phyloP scores from a whole-genome alignment of 441 rosid genomes.

The Lepidium campestre region DNA sequence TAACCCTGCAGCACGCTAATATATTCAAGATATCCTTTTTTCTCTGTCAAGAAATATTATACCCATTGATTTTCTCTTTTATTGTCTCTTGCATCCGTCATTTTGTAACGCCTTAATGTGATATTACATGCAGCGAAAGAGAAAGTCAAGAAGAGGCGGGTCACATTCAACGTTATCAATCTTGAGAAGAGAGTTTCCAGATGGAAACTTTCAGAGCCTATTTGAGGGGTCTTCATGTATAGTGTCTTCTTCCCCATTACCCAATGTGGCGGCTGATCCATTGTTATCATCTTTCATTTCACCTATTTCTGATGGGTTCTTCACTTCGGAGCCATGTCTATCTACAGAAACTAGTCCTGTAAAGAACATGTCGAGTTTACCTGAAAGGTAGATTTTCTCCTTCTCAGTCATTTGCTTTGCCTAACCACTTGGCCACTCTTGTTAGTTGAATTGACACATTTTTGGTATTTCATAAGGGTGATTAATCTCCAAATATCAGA shows the following conservation, averaged over 20 bases:
- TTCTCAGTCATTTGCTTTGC: background rate
- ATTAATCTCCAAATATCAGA: background rate
- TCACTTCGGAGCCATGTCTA: conserved; percentile 35
- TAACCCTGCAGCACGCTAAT: conserved; percentile 81
- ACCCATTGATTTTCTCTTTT: background rate
- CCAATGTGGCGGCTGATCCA: conserved; percentile 81
- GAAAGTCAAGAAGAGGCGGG: conserved; percentile 84
- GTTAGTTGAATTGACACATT: background rate
- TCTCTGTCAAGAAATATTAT: background rate
- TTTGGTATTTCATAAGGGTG: background rate
- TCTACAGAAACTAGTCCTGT: conserved; percentile 37
- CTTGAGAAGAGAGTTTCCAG: conserved; percentile 83
- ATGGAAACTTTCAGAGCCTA: conserved; percentile 78
- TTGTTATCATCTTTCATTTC: conserved; percentile 79
- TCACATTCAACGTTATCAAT: conserved; percentile 72
- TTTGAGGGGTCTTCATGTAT: conserved; percentile 68
- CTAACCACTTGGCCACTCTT: background rate
- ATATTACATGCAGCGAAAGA: conserved; percentile 71
- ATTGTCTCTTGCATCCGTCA: background rate
- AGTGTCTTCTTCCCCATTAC: conserved; percentile 55
- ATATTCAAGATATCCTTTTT: conserved; percentile 84
- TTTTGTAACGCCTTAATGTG: conserved; percentile 47
- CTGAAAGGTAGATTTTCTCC: conserved; percentile 42
- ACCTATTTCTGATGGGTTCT: conserved; percentile 61
- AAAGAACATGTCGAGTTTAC: conserved; percentile 45